Percentiles rank a stretch among this genome's conserved stretches.
phyloP scores from a whole-genome alignment of 805 yeast genomes.

The Pichia thaimueangensis region DNA sequence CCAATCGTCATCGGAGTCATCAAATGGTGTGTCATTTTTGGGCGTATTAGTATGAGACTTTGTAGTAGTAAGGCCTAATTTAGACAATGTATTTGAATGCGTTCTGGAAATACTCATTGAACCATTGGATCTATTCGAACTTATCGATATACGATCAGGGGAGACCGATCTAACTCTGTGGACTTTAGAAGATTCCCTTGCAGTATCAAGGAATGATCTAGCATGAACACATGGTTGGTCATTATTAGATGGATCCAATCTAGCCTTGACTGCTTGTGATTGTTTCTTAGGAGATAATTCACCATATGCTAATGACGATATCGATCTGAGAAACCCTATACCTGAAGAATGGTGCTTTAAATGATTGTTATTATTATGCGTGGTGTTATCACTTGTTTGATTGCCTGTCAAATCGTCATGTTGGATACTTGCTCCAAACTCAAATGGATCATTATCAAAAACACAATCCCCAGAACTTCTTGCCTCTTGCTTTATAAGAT shows the following conservation, averaged over 20 bases:
- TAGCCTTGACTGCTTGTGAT: conserved; percentile 11
- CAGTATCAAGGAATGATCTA: conserved; percentile 11
- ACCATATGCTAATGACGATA: conserved; percentile 12
- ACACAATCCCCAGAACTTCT: conserved; percentile 8
- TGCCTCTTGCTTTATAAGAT: background rate
- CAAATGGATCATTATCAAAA: conserved; percentile 9
- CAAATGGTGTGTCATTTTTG: background rate
- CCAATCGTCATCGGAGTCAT: conserved; percentile 14
- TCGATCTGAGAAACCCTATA: conserved; percentile 9
- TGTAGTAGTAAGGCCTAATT: conserved; percentile 5
- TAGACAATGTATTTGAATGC: conserved; percentile 8
- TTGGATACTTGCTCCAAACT: conserved; percentile 7
- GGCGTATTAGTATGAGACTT: background rate
- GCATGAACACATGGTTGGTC: conserved; percentile 13
- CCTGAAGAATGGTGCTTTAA: no score
- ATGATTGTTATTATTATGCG: background rate
- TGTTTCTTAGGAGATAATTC: conserved; percentile 6
- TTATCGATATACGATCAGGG: conserved; percentile 8
- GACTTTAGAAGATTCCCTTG: conserved; percentile 8
- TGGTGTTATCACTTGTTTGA: background rate
- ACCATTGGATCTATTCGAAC: conserved; percentile 8
- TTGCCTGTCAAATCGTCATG: background rate
- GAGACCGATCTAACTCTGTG: conserved; percentile 8
- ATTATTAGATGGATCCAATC: conserved; percentile 7
- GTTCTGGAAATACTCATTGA: conserved; percentile 9